Percentiles rank a stretch among this genome's conserved stretches.
Conservation (phyloP, 2,329 filamentous ascomycete species). For the Beauveria caledonica region DNA sequence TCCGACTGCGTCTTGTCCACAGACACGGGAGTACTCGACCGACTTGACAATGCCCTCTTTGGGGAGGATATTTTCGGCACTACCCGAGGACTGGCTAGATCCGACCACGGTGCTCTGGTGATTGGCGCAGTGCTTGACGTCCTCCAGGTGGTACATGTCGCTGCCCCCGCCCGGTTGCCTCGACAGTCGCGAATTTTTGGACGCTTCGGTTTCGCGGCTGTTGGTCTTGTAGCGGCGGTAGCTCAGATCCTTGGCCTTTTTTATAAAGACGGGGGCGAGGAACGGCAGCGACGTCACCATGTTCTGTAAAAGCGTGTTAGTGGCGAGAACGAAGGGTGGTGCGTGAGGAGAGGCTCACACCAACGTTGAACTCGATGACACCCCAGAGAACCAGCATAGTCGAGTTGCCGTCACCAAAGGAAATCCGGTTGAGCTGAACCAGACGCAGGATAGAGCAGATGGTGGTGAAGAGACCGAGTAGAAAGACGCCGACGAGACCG, state of each 20-base stretch:
- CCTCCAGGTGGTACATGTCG: slow-evolving; percentile 30
- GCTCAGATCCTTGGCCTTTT: slow-evolving; percentile 33
- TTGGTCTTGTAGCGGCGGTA: slow-evolving; percentile 26
- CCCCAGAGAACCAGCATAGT: slow-evolving; percentile 50
- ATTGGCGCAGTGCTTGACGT: slow-evolving; percentile 21
- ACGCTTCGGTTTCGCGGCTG: slow-evolving; percentile 19
- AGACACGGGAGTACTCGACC: slow-evolving; percentile 31
- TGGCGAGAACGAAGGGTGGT: neutral
- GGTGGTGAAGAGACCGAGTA: slow-evolving; percentile 46
- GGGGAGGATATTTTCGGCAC: slow-evolving; percentile 32
- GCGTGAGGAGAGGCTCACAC: slow-evolving; percentile 15
- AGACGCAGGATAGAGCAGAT: slow-evolving; percentile 46
- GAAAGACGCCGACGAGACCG: slow-evolving; percentile 42
- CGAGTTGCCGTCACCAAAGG: slow-evolving; percentile 44
- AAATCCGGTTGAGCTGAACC: slow-evolving; percentile 41
- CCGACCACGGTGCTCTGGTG: slow-evolving; percentile 23
- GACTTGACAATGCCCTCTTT: slow-evolving; percentile 31
- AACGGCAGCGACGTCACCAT: slow-evolving; percentile 39
- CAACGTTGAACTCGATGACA: slow-evolving; percentile 48
- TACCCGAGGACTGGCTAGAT: slow-evolving; percentile 20
- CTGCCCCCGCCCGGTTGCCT: slow-evolving; percentile 16
- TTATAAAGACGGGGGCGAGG: slow-evolving; percentile 34
- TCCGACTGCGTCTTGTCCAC: slow-evolving; percentile 20
- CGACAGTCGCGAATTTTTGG: neutral
- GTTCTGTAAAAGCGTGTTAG: slow-evolving; percentile 24